Base-by-base conservation (phyloP, 1,284 basidiomycete genomes). In the Tausonia pullulans region DNA sequence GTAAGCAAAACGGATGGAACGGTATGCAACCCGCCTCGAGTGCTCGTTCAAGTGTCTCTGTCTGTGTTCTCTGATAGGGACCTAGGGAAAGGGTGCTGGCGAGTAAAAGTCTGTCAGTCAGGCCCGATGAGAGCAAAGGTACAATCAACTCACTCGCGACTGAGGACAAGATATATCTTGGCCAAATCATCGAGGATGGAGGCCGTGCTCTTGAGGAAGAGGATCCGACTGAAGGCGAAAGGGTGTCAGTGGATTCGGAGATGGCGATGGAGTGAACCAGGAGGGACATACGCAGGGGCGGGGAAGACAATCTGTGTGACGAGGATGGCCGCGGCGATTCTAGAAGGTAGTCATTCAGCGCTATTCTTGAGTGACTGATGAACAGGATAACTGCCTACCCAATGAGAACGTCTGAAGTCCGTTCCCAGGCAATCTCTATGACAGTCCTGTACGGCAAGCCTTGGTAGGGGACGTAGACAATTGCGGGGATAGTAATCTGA, bases 391-490 rank as follows among this genome's bases (percentile, higher is more conserved):
- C 60, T 7, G 27, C 27, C 27, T 14, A 65, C 64, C 64, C 64
- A 7, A 65, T 65, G 44, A 52, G 58, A 9, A 65, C 60, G 4
- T 55, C 57, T 13, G 46, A 48, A 11, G 60, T 62, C 9, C 64
- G 43, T 10, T 60, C 62, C 41, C 55, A 56, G 3, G 65, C 69
- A 14, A 68, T 61, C 10, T 70, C 69, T 7, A 72, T 66, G 48
- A 64, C 66, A 40, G 59, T 50, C 2, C 60, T 58, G 43, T 71
- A 52, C 2, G 61, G 56, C 6, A 58, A 65, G 4, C 68, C 69
- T 6, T 78, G 69, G 60, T 77, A 78, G 0, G 74, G 70, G 16
- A 80, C 73, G 61, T 79, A 76, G 7, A 79, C 60, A 5, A 81
- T 67, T 0, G 77, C 75, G 7, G 76, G 73, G 3, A 78, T 67